Percentiles rank a stretch among this genome's conserved stretches.
Conservation (phyloP, 2,329 filamentous ascomycete species). For the Botrytis galanthina region DNA sequence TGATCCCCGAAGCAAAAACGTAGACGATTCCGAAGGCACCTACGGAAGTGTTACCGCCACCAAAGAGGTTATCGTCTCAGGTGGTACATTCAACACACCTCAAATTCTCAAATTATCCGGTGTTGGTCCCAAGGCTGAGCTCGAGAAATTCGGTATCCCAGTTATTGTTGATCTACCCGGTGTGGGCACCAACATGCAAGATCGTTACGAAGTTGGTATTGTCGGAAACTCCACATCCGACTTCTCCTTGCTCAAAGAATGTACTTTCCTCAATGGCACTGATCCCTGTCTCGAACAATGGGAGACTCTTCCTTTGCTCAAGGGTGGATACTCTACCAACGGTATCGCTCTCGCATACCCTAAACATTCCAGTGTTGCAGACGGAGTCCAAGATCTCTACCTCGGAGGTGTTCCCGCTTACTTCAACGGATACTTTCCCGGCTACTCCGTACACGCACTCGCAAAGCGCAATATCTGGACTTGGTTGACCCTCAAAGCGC, state of each 20-base stretch:
- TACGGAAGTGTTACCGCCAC: conserved; percentile 26
- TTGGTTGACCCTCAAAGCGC: conserved; percentile 47
- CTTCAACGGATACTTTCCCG: conserved; percentile 37
- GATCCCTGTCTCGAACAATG: conserved; percentile 41
- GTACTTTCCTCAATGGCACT: conserved; percentile 37
- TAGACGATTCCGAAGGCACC: conserved; percentile 28
- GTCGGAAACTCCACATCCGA: conserved; percentile 41
- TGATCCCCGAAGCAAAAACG: conserved; percentile 40
- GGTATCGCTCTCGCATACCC: conserved; percentile 42
- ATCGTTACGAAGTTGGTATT: conserved; percentile 50
- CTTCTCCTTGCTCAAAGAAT: conserved; percentile 41
- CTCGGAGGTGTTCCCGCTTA: background rate
- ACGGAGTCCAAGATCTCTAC: conserved; percentile 25
- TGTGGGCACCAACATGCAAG: conserved; percentile 59
- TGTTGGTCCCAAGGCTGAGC: conserved; percentile 43
- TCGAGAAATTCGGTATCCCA: conserved; percentile 45
- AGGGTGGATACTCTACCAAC: conserved; percentile 44
- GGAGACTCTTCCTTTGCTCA: conserved; percentile 22
- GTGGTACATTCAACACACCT: conserved; percentile 47
- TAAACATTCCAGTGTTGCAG: conserved; percentile 26
- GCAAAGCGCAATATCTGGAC: conserved; percentile 35
- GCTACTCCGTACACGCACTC: conserved; percentile 44
- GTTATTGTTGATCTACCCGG: conserved; percentile 58
- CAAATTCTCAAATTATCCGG: conserved; percentile 48
- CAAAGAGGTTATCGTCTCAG: conserved; percentile 47